Base-by-base conservation (phyloP, 2,329 filamentous ascomycete species). In the Neopestalotiopsis sp. region DNA sequence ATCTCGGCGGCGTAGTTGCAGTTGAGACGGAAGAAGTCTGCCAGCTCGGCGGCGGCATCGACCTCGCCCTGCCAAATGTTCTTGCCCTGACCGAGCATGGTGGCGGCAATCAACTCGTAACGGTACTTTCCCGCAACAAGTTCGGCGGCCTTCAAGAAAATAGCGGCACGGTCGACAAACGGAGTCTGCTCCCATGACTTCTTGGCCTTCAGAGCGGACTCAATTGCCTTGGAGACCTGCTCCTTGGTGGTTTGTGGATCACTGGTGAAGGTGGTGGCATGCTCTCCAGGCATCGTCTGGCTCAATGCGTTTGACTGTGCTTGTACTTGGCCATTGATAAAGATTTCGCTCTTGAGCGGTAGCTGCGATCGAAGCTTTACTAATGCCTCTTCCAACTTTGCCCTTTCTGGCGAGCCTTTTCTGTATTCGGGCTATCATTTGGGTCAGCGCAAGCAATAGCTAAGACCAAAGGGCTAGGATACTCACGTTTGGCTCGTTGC, bases 61-160 rank as follows among this genome's bases (percentile, higher is more conserved):
- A 98, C 98, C 86, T 99, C 95, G 17, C 96, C 95, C 83, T 99
- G 95, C 94, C 94, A 98, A 59, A 94, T 94, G 80, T 98, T 98
- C 89, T 98, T 98, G 76, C 96, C 95, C 83, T 99, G 95, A 70
- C 95, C 96, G 40, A 97, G 86, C 90, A 98, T 97, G 14, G 96
- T 98, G 58, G 94, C 90, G 9, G 96, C 95, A 93, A 98, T 97
- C 75, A 99, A 89, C 68, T 98, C 94, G 82, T 97, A 98, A 78
- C 96, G 90, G 83, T 99, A 98, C 84, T 98, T 98, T 72, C 89
- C 92, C 67, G 92, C 86, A 74, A 99, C 90, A 71, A 99, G 86
- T 78, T 98, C 95, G 40, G 95, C 95, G 3, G 96, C 95, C 87
- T 98, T 98, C 77, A 98, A 89, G 85, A 98, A 98, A 78, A 99